Evolutionary conservation across 2,329 filamentous ascomycete species (phyloP).

Genomic region (Fusarium sororula): DNA sequence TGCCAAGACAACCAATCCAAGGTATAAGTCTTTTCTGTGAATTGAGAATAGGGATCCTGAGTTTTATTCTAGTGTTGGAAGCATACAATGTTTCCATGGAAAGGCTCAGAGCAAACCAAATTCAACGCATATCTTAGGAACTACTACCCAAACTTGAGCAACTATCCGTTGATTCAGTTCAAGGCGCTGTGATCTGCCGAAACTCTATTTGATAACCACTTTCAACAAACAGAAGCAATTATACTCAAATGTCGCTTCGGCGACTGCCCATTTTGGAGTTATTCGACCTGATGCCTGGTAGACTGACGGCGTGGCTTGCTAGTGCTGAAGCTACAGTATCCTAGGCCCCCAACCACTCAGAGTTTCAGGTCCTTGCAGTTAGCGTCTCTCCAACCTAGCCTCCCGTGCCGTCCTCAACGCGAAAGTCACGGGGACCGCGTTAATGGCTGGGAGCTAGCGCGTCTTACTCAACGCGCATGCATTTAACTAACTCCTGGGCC

Average conservation of each 20-base stretch:
- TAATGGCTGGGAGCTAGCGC: slow-evolving; percentile 32
- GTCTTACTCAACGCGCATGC: slow-evolving; percentile 33
- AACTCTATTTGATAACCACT: background rate
- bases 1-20: background rate
- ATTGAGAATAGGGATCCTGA: too few relatives aligned
- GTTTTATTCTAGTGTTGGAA: background rate
- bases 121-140: background rate
- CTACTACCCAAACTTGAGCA: background rate
- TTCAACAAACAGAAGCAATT: background rate
- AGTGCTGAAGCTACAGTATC: slow-evolving; percentile 25
- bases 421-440: slow-evolving; percentile 39
- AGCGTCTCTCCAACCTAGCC: slow-evolving; percentile 1
- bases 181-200: background rate
- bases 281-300: background rate
- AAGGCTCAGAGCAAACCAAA: too few relatives aligned
- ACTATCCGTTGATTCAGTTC: background rate
- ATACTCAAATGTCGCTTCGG: background rate
- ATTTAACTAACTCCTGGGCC: slow-evolving; percentile 20
- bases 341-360: slow-evolving; percentile 30
- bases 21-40: too few relatives aligned
- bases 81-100: too few relatives aligned
- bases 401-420: slow-evolving; percentile 13
- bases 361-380: slow-evolving; percentile 7
- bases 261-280: background rate
- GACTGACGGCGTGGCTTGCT: slow-evolving; percentile 23